A percentile compares a stretch with the other conserved stretches of the same genome.
Conservation (phyloP, 208 protist genomes). For the Trypanosoma platydactyli region DNA sequence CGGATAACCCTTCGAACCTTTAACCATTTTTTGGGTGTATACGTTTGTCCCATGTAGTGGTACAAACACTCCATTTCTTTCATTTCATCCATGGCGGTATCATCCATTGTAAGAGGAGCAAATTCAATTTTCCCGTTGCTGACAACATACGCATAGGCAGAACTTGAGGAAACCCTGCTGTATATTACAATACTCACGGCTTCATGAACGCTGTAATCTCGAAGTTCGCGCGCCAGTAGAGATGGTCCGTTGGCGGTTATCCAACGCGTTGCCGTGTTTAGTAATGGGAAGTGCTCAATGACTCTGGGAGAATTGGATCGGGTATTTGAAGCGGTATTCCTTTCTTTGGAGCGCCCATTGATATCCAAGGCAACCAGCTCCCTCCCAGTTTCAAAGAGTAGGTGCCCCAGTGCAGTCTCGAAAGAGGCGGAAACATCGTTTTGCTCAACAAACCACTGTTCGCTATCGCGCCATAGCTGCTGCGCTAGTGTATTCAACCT, state of each 20-base stretch:
- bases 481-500: constrained; percentile 10
- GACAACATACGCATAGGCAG: constrained; percentile 23
- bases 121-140: constrained; percentile 6
- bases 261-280: constrained; percentile 48
- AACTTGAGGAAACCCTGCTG: background rate
- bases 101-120: constrained; percentile 15
- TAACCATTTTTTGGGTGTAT: background rate
- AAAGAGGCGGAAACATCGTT: constrained; percentile 11
- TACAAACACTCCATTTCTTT: constrained; percentile 22
- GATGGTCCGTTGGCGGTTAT: constrained; percentile 37
- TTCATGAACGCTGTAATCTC: constrained; percentile 17
- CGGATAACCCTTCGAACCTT: constrained; percentile 20
- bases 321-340: background rate
- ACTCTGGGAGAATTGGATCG: background rate
- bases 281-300: constrained; percentile 24
- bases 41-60: background rate
- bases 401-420: background rate
- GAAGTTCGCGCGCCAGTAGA: constrained; percentile 35
- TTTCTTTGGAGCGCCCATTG: background rate
- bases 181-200: constrained; percentile 24
- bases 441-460: constrained; percentile 21
- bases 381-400: constrained; percentile 17
- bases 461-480: constrained; percentile 13
- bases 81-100: constrained; percentile 10
- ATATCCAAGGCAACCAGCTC: constrained; percentile 2